phyloP scores from a whole-genome alignment of 257 asterid genomes.

The Solanum sitiens region DNA sequence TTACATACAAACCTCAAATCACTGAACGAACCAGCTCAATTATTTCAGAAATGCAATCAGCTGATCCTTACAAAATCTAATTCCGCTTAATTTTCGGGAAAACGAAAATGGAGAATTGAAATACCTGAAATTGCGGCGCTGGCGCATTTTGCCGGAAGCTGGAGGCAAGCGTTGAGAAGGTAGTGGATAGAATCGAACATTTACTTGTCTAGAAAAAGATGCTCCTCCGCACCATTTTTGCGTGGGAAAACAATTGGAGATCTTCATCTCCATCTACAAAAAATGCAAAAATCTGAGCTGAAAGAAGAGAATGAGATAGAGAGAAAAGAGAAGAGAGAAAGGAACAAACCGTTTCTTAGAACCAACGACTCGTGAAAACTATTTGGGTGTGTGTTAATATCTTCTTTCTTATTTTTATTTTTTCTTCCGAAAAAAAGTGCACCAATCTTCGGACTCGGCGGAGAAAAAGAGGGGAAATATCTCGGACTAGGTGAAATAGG shows the following conservation, averaged over 20 bases:
- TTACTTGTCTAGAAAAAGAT: slow-evolving; percentile 13
- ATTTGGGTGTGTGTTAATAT: not conserved
- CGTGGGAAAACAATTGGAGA: slow-evolving; percentile 41
- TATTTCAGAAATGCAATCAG: not conserved
- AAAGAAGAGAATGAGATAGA: not conserved
- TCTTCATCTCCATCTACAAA: slow-evolving; percentile 48
- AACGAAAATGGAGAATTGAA: not conserved
- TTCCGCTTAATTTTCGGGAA: not conserved
- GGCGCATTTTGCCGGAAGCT: slow-evolving; percentile 62
- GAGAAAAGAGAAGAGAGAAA: not conserved
- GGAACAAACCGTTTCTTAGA: slow-evolving; percentile 42
- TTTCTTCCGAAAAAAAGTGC: not conserved
- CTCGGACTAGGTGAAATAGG: not conserved
- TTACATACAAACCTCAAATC: not conserved
- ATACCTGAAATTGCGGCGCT: slow-evolving; percentile 55
- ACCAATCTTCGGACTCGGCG: not conserved
- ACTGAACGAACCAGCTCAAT: not conserved
- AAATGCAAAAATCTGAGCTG: not conserved
- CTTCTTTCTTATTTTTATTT: not conserved
- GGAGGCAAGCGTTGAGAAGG: slow-evolving; percentile 35
- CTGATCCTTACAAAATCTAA: not conserved
- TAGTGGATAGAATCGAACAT: slow-evolving; percentile 25
- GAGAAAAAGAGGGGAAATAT: not conserved
- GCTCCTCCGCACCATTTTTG: slow-evolving; percentile 30
- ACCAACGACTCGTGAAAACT: slow-evolving; percentile 20